Evolutionary conservation across 2,329 filamentous ascomycete genomes (phyloP), one percentile per base, ranked within the genome.

Genomic region (Colletotrichum cuscutae): DNA sequence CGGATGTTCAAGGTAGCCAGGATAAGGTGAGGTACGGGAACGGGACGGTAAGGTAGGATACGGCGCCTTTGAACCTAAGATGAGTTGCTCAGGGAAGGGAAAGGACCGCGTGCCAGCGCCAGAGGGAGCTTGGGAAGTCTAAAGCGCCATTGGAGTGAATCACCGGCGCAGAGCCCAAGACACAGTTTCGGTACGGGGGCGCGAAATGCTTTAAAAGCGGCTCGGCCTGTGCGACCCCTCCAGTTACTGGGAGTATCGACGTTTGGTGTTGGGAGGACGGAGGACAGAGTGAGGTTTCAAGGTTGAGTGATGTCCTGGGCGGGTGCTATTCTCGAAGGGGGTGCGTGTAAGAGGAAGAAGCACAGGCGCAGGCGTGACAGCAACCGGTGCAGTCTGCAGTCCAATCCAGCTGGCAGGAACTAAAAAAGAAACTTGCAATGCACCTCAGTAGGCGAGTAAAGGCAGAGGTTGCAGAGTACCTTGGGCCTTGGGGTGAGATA

Each of bases 101-200:
- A 72, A 57, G 60, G 60, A 72, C 46, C 70, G 70, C 70, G 66
- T 72, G 66, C 70, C 70, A 70, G 66, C 42, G 28, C 30, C 66
- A 57, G 58, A 65, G 26, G 60, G 32, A 35, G 4, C 32, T 35
- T 35, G 11, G 32, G 54, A 73, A 67, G 57, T 65, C 46, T 73
- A 73, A 72, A 72, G 68, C 68, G 68, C 71, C 71, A 73, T 73
- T 62, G 71, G 67, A 37, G 61, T 71, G 61, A 72, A 72, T 67
- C 67, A 67, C 61, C 68, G 71, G 71, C 57, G 62, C 62, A 63
- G 60, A 70, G 66, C 53, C 65, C 60, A 72, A 72, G 70, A 72
- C 65, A 72, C 70, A 70, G 70, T 70, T 72, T 72, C 60, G 60
- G 60, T 70, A 72, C 35, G 32, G 59, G 69, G 70, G 70, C 70